Conservation (phyloP, 768 basidiomycete species). For the Neoboletus magnificus region DNA sequence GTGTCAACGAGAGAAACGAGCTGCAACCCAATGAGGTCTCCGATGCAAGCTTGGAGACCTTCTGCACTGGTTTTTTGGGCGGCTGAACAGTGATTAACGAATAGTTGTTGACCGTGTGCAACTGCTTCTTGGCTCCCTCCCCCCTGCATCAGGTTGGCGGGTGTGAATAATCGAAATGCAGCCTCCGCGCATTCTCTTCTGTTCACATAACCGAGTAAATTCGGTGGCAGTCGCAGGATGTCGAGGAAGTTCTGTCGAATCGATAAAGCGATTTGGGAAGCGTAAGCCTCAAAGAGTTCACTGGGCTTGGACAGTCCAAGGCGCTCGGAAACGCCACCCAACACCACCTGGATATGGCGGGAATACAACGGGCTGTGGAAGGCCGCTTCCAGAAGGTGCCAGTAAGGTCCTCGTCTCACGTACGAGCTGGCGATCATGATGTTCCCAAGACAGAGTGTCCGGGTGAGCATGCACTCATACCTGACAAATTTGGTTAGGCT, state of each 20-base stretch:
- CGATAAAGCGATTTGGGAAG: slow-evolving; percentile 69
- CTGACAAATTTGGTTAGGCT: slow-evolving; percentile 36
- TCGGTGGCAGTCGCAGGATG: slow-evolving; percentile 60
- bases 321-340: slow-evolving; percentile 59
- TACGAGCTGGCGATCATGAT: slow-evolving; percentile 76
- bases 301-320: slow-evolving; percentile 63
- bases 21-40: slow-evolving; percentile 64
- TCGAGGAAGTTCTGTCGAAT: slow-evolving; percentile 51
- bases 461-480: slow-evolving; percentile 73
- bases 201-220: slow-evolving; percentile 72
- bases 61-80: slow-evolving; percentile 46
- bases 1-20: slow-evolving; percentile 48
- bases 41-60: slow-evolving; percentile 61
- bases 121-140: slow-evolving; percentile 28
- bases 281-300: slow-evolving; percentile 74
- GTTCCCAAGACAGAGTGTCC: slow-evolving; percentile 68
- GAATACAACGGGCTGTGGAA: slow-evolving; percentile 31
- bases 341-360: slow-evolving; percentile 43
- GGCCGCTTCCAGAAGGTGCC: slow-evolving; percentile 78
- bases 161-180: slow-evolving; percentile 64
- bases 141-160: slow-evolving; percentile 56
- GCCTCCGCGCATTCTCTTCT: slow-evolving; percentile 64
- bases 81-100: slow-evolving; percentile 60
- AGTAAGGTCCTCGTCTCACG: slow-evolving; percentile 79
- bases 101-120: slow-evolving; percentile 42